Evolutionary conservation across 1,139 yeast species (phyloP).

Genomic region (Yamadazyma mexicana): DNA sequence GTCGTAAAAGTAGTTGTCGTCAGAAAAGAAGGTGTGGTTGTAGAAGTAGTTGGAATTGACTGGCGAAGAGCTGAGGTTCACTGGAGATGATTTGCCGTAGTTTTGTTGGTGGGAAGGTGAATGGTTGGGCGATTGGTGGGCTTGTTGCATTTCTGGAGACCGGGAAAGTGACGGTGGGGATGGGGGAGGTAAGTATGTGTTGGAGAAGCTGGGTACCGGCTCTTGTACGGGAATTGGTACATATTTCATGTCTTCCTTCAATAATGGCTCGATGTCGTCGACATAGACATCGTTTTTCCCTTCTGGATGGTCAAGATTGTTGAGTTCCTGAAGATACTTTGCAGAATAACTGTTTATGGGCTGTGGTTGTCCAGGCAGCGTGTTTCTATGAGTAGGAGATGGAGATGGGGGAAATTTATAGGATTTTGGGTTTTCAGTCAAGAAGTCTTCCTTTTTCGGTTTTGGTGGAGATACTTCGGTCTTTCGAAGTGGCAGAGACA

Average conservation of each 20-base stretch:
- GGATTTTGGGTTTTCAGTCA: constrained; percentile 41
- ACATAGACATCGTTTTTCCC: constrained; percentile 25
- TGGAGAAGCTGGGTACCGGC: constrained; percentile 24
- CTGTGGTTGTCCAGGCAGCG: constrained; percentile 4
- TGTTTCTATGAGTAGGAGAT: constrained; percentile 15
- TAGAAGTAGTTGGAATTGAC: constrained; percentile 23
- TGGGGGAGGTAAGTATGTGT: constrained; percentile 42
- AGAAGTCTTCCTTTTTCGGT: constrained; percentile 33
- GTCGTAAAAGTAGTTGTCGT: constrained; percentile 16
- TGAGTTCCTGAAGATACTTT: constrained; percentile 44
- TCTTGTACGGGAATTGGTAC: constrained; percentile 46
- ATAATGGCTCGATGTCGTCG: constrained; percentile 43
- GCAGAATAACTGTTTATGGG: constrained; percentile 39
- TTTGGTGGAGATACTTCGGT: constrained; percentile 6
- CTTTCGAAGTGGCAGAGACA: constrained; percentile 11
- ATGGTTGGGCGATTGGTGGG: constrained; percentile 10
- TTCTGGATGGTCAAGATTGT: constrained; percentile 14
- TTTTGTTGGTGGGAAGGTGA: constrained; percentile 16
- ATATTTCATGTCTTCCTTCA: constrained; percentile 26
- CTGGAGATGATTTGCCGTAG: constrained; percentile 24
- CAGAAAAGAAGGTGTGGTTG: constrained; percentile 44
- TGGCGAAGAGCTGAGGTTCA: constrained; percentile 16
- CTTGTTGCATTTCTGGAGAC: constrained; percentile 24
- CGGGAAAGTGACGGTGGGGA: constrained; percentile 35
- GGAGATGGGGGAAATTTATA: constrained; percentile 54